phyloP scores from a whole-genome alignment of 768 basidiomycete genomes.

The Rhodotorula babjevae region DNA sequence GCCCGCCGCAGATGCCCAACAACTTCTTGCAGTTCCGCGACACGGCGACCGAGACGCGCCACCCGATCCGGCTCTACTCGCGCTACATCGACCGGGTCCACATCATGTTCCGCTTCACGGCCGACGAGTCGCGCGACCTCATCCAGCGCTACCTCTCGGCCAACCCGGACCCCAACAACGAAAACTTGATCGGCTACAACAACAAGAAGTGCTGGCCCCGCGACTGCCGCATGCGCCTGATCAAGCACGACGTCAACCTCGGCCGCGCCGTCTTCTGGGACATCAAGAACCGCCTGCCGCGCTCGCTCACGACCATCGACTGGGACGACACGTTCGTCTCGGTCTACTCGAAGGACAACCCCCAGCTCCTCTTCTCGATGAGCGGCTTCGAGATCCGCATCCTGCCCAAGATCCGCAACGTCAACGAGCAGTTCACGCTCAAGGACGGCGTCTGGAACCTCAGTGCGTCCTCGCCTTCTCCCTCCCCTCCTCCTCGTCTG shows the following conservation, averaged over 20 bases:
- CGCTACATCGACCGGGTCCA: slow-evolving; percentile 93
- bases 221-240: slow-evolving; percentile 96
- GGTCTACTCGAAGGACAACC: slow-evolving; percentile 87
- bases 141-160: slow-evolving; percentile 97
- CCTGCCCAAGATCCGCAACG: slow-evolving; percentile 88
- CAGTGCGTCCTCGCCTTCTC: neutral
- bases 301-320: slow-evolving; percentile 95
- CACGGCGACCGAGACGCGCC: slow-evolving; percentile 86
- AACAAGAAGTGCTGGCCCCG: slow-evolving; percentile 99
- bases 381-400: slow-evolving; percentile 98
- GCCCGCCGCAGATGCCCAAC: slow-evolving; percentile 93
- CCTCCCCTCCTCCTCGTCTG: neutral
- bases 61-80: slow-evolving; percentile 96
- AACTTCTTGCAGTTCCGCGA: slow-evolving; percentile 98
- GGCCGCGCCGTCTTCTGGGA: slow-evolving; percentile 99
- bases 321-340: slow-evolving; percentile 78
- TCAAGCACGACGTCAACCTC: slow-evolving; percentile 98
- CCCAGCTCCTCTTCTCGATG: slow-evolving; percentile 96
- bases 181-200: slow-evolving; percentile 86
- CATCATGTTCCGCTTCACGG: slow-evolving; percentile 93
- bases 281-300: slow-evolving; percentile 90
- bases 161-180: slow-evolving; percentile 81
- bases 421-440: slow-evolving; percentile 86
- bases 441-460: slow-evolving; percentile 11
- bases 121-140: slow-evolving; percentile 92